These are phyloP conservation scores for Trypanosoma platydactyli DNA, from an alignment of 208 protist species.

Conservation along the genomic window DNA sequence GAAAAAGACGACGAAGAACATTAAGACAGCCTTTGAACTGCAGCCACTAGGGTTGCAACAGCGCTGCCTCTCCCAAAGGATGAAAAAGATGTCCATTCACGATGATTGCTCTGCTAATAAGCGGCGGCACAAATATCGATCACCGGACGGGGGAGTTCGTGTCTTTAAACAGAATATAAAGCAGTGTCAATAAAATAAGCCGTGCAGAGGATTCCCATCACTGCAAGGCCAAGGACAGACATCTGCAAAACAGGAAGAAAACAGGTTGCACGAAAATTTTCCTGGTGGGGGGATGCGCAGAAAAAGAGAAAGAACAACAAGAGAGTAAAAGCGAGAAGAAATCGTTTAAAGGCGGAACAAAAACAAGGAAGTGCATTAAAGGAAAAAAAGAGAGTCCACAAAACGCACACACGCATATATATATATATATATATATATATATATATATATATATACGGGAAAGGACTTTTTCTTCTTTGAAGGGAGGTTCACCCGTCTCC, in stretches of 20 bases:
- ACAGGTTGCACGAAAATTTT: too few species aligned
- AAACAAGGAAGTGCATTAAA: background rate
- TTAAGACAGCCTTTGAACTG: slow-evolving; percentile 79
- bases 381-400: background rate
- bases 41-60: slow-evolving; percentile 70
- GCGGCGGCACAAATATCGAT: slow-evolving; percentile 51
- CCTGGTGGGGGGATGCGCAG: background rate
- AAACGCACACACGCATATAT: slow-evolving; percentile 10
- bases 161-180: slow-evolving; percentile 66
- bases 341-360: background rate
- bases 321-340: slow-evolving; percentile 6
- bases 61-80: slow-evolving; percentile 83
- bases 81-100: slow-evolving; percentile 82
- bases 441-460: too few species aligned
- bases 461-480: too few species aligned
- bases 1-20: slow-evolving; percentile 75
- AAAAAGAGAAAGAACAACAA: slow-evolving; percentile 13
- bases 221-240: too few species aligned
- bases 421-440: too few species aligned
- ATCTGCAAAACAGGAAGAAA: too few species aligned
- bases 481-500: too few species aligned
- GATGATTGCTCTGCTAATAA: slow-evolving; percentile 65
- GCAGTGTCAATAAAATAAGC: slow-evolving; percentile 59
- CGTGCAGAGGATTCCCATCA: slow-evolving; percentile 67
- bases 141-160: slow-evolving; percentile 76